Percentiles rank a stretch among this genome's conserved stretches.
phyloP scores from a whole-genome alignment of 140 eudicot genomes.

The Oenanthe javanica region DNA sequence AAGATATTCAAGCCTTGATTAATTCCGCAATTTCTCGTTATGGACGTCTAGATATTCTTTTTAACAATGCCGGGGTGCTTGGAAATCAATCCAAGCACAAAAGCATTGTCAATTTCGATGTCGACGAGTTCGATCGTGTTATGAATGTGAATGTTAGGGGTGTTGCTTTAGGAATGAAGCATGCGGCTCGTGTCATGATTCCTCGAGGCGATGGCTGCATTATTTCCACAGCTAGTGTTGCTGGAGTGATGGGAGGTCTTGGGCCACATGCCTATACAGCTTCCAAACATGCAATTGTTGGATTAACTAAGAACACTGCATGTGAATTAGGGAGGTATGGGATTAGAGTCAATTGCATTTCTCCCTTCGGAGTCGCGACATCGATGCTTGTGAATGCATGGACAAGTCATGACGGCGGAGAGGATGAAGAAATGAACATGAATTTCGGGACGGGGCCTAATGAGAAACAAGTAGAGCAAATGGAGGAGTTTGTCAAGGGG shows the following conservation, averaged over 20 bases:
- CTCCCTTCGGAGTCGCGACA: slow-evolving; percentile 91
- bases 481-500: slow-evolving; percentile 55
- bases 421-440: slow-evolving; percentile 16
- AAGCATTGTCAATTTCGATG: slow-evolving; percentile 68
- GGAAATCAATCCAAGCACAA: slow-evolving; percentile 60
- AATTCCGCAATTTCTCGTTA: slow-evolving; percentile 34
- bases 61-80: slow-evolving; percentile 79
- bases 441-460: slow-evolving; percentile 16
- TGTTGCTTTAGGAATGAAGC: slow-evolving; percentile 67
- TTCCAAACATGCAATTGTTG: slow-evolving; percentile 82
- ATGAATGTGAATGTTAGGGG: slow-evolving; percentile 66
- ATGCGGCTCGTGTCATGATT: slow-evolving; percentile 76
- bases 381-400: slow-evolving; percentile 74
- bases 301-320: slow-evolving; percentile 74
- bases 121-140: slow-evolving; percentile 56
- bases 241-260: slow-evolving; percentile 63
- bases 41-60: slow-evolving; percentile 58
- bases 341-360: slow-evolving; percentile 77
- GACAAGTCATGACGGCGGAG: slow-evolving; percentile 29
- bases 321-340: slow-evolving; percentile 73
- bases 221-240: slow-evolving; percentile 78
- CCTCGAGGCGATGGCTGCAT: slow-evolving; percentile 51
- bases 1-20: slow-evolving; percentile 35
- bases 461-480: slow-evolving; percentile 41
- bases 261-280: slow-evolving; percentile 85